phyloP scores from a whole-genome alignment of 306 rosid species.

The Quercus rubra region DNA sequence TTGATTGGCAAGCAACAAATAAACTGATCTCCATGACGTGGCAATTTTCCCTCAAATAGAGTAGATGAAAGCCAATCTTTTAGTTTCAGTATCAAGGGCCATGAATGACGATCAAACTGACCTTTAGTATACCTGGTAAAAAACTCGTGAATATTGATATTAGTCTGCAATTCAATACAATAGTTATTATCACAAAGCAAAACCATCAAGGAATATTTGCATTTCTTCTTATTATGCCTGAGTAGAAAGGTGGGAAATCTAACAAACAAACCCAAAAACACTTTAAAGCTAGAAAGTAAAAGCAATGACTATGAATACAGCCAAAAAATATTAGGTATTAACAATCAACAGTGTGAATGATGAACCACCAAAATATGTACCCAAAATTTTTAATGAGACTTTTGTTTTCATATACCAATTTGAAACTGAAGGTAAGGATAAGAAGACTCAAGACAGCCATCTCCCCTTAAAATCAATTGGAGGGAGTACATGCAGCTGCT shows the following conservation, averaged over 20 bases:
- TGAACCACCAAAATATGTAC: too few relatives aligned
- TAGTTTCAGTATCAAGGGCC: constrained; percentile 84
- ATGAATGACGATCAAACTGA: constrained; percentile 16
- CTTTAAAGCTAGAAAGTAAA: not conserved
- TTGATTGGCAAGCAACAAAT: constrained; percentile 63
- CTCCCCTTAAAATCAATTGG: too few relatives aligned
- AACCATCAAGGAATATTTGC: not conserved
- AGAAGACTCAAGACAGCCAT: not conserved
- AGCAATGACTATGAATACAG: too few relatives aligned
- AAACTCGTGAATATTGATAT: constrained; percentile 74
- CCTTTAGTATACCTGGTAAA: constrained; percentile 64
- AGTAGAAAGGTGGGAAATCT: not conserved
- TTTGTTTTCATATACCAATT: not conserved
- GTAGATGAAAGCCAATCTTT: constrained; percentile 89
- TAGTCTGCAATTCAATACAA: constrained; percentile 49
- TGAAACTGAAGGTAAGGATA: not conserved
- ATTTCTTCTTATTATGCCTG: not conserved
- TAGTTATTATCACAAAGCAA: constrained; percentile 4
- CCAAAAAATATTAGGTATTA: not conserved
- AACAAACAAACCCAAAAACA: not conserved
- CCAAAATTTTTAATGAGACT: too few relatives aligned
- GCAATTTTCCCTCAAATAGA: constrained; percentile 66
- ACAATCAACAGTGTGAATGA: not conserved
- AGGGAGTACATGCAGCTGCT: too few relatives aligned
- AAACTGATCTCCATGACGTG: constrained; percentile 82